phyloP scores from a whole-genome alignment of 2,329 filamentous ascomycete species.

The Triangularia verruculosa region DNA sequence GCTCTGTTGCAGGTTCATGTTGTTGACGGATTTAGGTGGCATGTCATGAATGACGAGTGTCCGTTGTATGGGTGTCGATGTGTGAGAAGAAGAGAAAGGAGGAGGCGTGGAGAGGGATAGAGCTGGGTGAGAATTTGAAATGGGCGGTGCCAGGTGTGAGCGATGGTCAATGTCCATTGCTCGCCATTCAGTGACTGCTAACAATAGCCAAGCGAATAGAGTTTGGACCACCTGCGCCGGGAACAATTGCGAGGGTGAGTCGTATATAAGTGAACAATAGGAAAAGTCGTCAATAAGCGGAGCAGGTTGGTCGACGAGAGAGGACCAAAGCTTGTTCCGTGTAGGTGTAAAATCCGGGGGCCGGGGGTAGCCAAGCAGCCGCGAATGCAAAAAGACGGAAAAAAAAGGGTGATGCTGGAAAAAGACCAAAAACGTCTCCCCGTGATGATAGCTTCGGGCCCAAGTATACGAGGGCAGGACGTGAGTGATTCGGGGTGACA shows the following conservation, averaged over 20 bases:
- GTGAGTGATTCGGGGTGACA: neutral
- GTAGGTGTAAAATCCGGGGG: neutral
- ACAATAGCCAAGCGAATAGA: neutral
- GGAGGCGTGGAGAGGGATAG: neutral
- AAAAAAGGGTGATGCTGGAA: neutral
- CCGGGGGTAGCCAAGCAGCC: neutral
- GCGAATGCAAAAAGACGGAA: constrained; percentile 5
- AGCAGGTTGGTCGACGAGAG: neutral
- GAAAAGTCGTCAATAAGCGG: neutral
- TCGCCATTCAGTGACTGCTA: constrained; percentile 3
- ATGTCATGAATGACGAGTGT: constrained; percentile 1
- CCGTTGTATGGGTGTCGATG: constrained; percentile 2
- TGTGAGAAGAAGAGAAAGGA: neutral
- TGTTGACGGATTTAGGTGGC: neutral
- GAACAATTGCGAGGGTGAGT: constrained; percentile 5
- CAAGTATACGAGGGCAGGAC: neutral
- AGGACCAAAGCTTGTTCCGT: neutral
- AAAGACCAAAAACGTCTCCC: neutral
- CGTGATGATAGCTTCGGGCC: neutral
- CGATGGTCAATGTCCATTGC: neutral
- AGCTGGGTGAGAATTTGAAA: constrained; percentile 3
- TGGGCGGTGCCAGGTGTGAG: constrained; percentile 7
- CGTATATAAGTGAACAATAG: constrained; percentile 5
- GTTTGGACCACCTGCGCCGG: neutral
- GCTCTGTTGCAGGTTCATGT: constrained; percentile 14